Percentiles rank a stretch among this genome's conserved stretches.
phyloP scores from a whole-genome alignment of 2,329 filamentous ascomycete genomes.

The Fonsecaea nubica region DNA sequence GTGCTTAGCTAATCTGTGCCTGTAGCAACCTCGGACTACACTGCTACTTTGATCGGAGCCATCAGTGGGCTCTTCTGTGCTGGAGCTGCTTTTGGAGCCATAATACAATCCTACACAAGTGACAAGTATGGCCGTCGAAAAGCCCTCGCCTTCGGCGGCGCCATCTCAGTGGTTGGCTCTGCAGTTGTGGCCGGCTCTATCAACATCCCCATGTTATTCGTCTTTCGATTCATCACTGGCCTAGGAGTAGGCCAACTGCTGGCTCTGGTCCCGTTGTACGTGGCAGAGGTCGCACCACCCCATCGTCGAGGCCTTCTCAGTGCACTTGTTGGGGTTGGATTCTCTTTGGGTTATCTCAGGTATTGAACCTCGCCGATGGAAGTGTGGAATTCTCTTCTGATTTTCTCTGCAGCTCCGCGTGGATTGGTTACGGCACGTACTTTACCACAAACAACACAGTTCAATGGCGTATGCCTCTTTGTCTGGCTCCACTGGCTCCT shows the following conservation, averaged over 20 bases:
- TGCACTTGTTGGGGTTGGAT: slow-evolving; percentile 51
- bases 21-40: slow-evolving; percentile 42
- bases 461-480: slow-evolving; percentile 23
- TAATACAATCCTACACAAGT: slow-evolving; percentile 47
- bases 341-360: slow-evolving; percentile 51
- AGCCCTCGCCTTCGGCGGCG: slow-evolving; percentile 19
- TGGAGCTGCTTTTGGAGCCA: slow-evolving; percentile 47
- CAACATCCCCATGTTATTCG: slow-evolving; percentile 27
- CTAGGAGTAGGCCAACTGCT: slow-evolving; percentile 31
- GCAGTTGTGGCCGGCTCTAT: slow-evolving; percentile 25
- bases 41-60: slow-evolving; percentile 44
- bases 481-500: slow-evolving; percentile 20
- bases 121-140: slow-evolving; percentile 23
- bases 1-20: slow-evolving; percentile 22
- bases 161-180: slow-evolving; percentile 21
- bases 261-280: slow-evolving; percentile 27
- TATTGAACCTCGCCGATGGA: slow-evolving; percentile 41
- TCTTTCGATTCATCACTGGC: slow-evolving; percentile 23
- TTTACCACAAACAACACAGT: slow-evolving; percentile 22
- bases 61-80: slow-evolving; percentile 55
- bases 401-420: slow-evolving; percentile 15
- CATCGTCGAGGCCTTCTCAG: slow-evolving; percentile 51
- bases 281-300: slow-evolving; percentile 25
- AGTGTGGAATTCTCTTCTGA: neutral
- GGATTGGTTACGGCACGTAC: slow-evolving; percentile 27